Base-by-base conservation (phyloP, 177 flowering plant genomes). In the Vitis hybrid region DNA sequence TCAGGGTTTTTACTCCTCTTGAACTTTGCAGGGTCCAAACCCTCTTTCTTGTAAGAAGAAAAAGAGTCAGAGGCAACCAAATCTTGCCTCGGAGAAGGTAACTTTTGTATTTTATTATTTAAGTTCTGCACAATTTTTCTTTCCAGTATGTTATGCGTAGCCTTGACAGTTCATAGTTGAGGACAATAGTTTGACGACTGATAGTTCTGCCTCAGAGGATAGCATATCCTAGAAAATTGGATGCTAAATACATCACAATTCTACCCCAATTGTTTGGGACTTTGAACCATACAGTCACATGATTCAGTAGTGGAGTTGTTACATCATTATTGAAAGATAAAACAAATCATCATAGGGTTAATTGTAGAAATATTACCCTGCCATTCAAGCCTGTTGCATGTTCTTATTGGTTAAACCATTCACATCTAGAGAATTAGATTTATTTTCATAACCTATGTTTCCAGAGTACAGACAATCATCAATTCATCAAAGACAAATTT, bases 1-100 rank as follows among this genome's bases (percentile, higher is more conserved):
- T 53, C 19, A 10, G 11, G 20, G 66, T 4, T 13, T 38, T 51
- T 33, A 3, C n/a, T 59, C 10, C 7, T 31, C 64, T 72, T 69
- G 28, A 53, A 18, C 31, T 24, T 68, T 68, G 65, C 77, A 89
- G 92, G 90, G 80, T 38, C 89, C 89, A 65, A 89, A 89, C 47
- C 92, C 94, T 13, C 86, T 88, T 15, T 89, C 94, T 44, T 78
- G 85, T 74, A 77, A 77, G 82, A 86, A 85, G 83, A 89, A 88
- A 65, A 84, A 87, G 77, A 81, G 2, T 55, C 65, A 13, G 24
- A 59, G 57, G 38, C 77, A 71, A 13, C 63, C 71, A 58, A 72
- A 61, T 56, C 65, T 64, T 56, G 57, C 15, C 15, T 24, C 63
- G 9, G 61, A 8, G 14, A 74, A 81, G 82, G 86, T 82, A 33